Conservation (phyloP, 306 rosid genomes). For the Pachyrhizus erosus region DNA sequence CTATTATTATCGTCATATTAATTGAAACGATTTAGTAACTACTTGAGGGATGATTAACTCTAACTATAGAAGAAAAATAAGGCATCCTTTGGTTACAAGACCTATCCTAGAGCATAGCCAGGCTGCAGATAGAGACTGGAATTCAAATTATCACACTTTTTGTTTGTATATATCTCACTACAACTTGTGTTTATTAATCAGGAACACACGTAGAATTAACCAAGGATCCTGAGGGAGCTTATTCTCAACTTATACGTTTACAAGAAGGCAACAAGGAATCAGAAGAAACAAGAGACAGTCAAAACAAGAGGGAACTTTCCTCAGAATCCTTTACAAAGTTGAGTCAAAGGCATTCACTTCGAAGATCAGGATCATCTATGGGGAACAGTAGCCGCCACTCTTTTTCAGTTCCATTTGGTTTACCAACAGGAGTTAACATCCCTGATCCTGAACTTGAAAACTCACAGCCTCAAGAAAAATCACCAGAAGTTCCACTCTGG, state of each 20-base stretch:
- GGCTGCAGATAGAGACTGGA: not conserved
- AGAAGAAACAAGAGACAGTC: constrained; percentile 38
- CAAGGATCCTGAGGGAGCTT: constrained; percentile 71
- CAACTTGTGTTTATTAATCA: constrained; percentile 43
- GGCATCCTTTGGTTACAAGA: not conserved
- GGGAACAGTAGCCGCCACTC: constrained; percentile 73
- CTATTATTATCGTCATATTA: not conserved
- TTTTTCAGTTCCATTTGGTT: constrained; percentile 61
- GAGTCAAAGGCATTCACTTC: constrained; percentile 56
- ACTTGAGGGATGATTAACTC: not conserved
- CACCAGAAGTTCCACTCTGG: constrained; percentile 50
- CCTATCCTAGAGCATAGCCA: not conserved
- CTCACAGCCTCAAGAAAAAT: constrained; percentile 35
- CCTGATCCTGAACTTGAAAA: constrained; percentile 40
- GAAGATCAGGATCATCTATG: constrained; percentile 64
- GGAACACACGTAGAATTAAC: constrained; percentile 67
- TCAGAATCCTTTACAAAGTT: constrained; percentile 53
- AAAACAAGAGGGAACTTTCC: constrained; percentile 48
- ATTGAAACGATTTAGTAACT: not conserved
- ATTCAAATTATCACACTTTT: not conserved
- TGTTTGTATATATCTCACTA: not conserved
- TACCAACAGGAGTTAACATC: constrained; percentile 56
- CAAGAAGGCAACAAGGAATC: constrained; percentile 66
- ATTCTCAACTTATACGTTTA: constrained; percentile 70
- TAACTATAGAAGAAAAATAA: not conserved